Percentiles rank a stretch among this genome's conserved stretches.
These are phyloP conservation scores for Ramalina intermedia DNA, from an alignment of 495 filamentous ascomycete species.

Conservation along the genomic window DNA sequence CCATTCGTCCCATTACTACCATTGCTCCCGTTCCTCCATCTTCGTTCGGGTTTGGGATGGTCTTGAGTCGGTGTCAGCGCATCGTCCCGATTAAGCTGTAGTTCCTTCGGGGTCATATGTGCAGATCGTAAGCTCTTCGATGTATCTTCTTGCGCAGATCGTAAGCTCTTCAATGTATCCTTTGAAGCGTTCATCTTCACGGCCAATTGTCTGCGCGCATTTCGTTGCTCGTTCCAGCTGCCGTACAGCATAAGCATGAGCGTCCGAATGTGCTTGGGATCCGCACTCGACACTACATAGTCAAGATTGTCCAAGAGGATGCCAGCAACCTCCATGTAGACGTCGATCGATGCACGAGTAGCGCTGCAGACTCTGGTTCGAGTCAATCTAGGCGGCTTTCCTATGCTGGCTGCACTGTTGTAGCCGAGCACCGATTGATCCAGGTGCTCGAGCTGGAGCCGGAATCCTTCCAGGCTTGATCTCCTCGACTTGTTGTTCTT, in stretches of 20 bases:
- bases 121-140: conserved; percentile 9
- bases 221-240: conserved; percentile 60
- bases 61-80: conserved; percentile 50
- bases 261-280: conserved; percentile 66
- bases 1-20: conserved; percentile 33
- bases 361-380: conserved; percentile 53
- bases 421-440: conserved; percentile 58
- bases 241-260: conserved; percentile 70
- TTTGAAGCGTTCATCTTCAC: neutral
- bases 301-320: conserved; percentile 55
- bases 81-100: conserved; percentile 23
- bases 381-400: conserved; percentile 20
- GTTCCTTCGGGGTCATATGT: too few relatives aligned
- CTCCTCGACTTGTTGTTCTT: conserved; percentile 51
- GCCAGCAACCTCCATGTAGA: conserved; percentile 60
- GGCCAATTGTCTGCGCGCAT: conserved; percentile 31
- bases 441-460: conserved; percentile 58
- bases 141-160: conserved; percentile 9
- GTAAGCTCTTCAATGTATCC: conserved; percentile 2
- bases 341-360: conserved; percentile 55
- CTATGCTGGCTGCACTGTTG: conserved; percentile 20
- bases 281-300: conserved; percentile 57
- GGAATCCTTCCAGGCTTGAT: conserved; percentile 61
- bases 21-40: conserved; percentile 48
- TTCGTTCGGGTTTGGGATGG: conserved; percentile 29